Conservation (phyloP, 371 early-diverging fungal genomes). For the Conidiobolus incongruus region DNA sequence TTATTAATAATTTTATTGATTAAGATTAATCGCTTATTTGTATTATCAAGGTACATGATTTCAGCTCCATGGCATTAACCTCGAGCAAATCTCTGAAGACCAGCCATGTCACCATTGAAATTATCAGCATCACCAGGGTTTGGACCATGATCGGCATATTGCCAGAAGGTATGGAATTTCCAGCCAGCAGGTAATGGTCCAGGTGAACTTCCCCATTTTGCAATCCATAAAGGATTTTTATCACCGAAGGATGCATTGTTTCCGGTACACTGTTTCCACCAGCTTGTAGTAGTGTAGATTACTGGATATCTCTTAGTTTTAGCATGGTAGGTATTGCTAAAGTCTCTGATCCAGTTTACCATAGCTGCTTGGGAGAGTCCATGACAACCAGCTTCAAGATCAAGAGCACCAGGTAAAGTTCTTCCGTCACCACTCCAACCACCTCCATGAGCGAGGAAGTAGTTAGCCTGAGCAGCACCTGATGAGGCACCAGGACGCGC, state of each 20-base stretch:
- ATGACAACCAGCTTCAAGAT: constrained; percentile 7
- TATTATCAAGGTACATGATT: too few species aligned
- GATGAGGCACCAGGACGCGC: constrained; percentile 8
- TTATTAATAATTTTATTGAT: too few species aligned
- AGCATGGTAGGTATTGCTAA: constrained; percentile 8
- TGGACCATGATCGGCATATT: constrained; percentile 6
- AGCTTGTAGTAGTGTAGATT: constrained; percentile 10
- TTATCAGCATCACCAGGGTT: constrained; percentile 6
- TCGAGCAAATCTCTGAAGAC: constrained; percentile 5
- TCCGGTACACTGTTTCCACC: constrained; percentile 10
- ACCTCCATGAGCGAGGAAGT: constrained; percentile 9
- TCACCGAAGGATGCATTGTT: constrained; percentile 5
- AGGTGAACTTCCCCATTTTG: constrained; percentile 4
- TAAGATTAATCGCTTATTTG: too few species aligned
- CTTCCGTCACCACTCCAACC: constrained; percentile 9
- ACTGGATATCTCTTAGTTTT: constrained; percentile 7
- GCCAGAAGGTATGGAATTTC: constrained; percentile 7
- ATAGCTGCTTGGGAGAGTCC: constrained; percentile 9
- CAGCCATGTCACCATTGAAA: constrained; percentile 6
- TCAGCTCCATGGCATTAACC: too few species aligned
- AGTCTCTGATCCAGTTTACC: constrained; percentile 7
- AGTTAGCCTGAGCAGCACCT: constrained; percentile 8
- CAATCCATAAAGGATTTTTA: constrained; percentile 9
- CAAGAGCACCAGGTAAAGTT: constrained; percentile 10
- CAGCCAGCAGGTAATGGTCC: constrained; percentile 8